A percentile compares a stretch with the other conserved stretches of the same genome.
phyloP scores from a whole-genome alignment of 2,329 filamentous ascomycete species.

The Atkinsonella texensis region DNA sequence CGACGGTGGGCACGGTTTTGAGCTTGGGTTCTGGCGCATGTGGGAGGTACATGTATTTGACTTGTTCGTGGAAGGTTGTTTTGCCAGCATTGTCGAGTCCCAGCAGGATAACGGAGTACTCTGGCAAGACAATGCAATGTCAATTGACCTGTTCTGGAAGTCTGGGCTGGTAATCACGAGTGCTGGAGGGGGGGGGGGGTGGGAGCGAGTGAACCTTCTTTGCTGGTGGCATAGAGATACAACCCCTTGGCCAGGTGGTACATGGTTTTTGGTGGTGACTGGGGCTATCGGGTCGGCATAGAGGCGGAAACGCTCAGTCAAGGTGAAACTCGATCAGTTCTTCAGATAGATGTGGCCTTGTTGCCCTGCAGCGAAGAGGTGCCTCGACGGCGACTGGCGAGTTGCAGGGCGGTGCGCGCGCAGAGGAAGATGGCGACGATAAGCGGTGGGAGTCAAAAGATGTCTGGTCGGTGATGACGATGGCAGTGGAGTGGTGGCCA shows the following conservation, averaged over 20 bases:
- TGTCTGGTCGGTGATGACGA: not conserved
- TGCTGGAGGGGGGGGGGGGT: not conserved
- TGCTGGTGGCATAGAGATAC: constrained; percentile 90
- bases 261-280: constrained; percentile 39
- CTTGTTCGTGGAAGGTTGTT: constrained; percentile 93
- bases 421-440: not conserved
- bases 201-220: constrained; percentile 58
- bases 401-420: not conserved
- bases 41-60: constrained; percentile 74
- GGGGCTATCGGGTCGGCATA: not conserved
- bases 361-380: not conserved
- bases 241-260: constrained; percentile 93
- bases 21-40: constrained; percentile 50
- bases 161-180: not conserved
- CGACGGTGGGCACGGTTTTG: constrained; percentile 91
- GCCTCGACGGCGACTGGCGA: not conserved
- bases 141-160: not conserved
- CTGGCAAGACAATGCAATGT: constrained; percentile 31
- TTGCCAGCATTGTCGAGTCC: constrained; percentile 98
- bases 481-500: not conserved
- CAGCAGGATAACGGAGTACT: constrained; percentile 94
- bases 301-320: not conserved
- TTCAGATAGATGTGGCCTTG: not conserved
- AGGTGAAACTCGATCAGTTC: not conserved
- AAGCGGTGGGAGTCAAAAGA: not conserved